These are phyloP conservation scores for Hypomontagnella monticulosa DNA, from an alignment of 495 filamentous ascomycete species.

Conservation along the genomic window DNA sequence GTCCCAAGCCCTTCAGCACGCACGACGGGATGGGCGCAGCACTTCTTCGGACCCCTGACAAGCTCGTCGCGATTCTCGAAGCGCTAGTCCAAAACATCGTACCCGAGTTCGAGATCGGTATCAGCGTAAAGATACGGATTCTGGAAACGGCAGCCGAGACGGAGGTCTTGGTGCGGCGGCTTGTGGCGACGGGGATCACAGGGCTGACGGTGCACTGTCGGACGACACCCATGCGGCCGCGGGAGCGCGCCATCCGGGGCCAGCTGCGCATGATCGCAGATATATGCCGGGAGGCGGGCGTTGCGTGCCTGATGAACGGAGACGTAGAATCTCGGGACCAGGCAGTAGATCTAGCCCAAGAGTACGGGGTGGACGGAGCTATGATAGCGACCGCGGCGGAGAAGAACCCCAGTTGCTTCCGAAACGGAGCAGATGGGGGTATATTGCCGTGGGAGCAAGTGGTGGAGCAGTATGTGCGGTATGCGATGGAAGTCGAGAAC, in stretches of 20 bases:
- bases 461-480: constrained; percentile 75
- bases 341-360: constrained; percentile 70
- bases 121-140: constrained; percentile 94
- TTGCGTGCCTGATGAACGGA: constrained; percentile 94
- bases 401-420: constrained; percentile 86
- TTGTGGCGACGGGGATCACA: constrained; percentile 87
- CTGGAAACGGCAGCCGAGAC: constrained; percentile 80
- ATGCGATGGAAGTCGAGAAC: constrained; percentile 80
- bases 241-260: constrained; percentile 85
- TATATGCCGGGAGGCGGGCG: constrained; percentile 81
- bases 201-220: constrained; percentile 94
- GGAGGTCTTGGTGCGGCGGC: constrained; percentile 72
- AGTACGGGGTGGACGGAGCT: constrained; percentile 87
- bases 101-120: constrained; percentile 80
- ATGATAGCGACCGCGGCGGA: constrained; percentile 97
- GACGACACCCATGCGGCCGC: constrained; percentile 92
- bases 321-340: constrained; percentile 79
- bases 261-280: constrained; percentile 82
- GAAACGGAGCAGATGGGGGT: constrained; percentile 69
- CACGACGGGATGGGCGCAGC: constrained; percentile 95
- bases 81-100: constrained; percentile 82
- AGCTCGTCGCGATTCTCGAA: constrained; percentile 80
- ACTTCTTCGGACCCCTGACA: constrained; percentile 82
- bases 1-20: constrained; percentile 95
- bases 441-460: constrained; percentile 76